These are phyloP conservation scores for Solanum arcanum DNA, from an alignment of 257 asterid genomes.

Conservation along the genomic window DNA sequence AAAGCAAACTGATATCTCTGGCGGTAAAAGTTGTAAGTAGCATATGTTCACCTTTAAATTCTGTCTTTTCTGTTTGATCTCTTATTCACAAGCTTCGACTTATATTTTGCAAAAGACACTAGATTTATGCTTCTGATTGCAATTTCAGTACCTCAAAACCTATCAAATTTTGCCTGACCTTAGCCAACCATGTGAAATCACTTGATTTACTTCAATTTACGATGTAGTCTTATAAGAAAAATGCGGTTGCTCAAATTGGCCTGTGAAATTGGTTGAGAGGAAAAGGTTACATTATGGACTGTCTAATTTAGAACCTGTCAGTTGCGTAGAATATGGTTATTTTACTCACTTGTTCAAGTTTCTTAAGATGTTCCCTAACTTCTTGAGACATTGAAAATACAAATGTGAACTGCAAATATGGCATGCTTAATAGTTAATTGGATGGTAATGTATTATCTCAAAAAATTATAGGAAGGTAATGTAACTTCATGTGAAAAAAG, in stretches of 20 bases:
- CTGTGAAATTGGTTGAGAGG: neutral
- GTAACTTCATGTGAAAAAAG: neutral
- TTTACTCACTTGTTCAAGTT: neutral
- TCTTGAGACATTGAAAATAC: neutral
- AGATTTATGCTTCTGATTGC: neutral
- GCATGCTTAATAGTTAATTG: neutral
- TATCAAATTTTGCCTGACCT: neutral
- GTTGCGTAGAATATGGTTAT: neutral
- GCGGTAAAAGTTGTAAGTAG: slow-evolving; percentile 55
- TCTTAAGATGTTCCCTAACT: neutral
- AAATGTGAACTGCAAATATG: neutral
- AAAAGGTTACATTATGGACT: neutral
- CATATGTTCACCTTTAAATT: neutral
- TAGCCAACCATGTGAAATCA: neutral
- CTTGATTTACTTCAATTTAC: neutral
- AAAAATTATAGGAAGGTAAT: neutral
- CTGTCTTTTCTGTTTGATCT: neutral
- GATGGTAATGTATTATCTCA: neutral
- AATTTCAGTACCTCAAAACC: neutral
- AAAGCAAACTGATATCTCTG: slow-evolving; percentile 34
- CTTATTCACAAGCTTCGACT: neutral
- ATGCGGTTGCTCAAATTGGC: neutral
- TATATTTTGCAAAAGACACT: neutral
- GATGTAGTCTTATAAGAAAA: neutral
- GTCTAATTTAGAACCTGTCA: neutral